phyloP scores from a whole-genome alignment of 1,139 yeast species.

The Protomyces inouyei region DNA sequence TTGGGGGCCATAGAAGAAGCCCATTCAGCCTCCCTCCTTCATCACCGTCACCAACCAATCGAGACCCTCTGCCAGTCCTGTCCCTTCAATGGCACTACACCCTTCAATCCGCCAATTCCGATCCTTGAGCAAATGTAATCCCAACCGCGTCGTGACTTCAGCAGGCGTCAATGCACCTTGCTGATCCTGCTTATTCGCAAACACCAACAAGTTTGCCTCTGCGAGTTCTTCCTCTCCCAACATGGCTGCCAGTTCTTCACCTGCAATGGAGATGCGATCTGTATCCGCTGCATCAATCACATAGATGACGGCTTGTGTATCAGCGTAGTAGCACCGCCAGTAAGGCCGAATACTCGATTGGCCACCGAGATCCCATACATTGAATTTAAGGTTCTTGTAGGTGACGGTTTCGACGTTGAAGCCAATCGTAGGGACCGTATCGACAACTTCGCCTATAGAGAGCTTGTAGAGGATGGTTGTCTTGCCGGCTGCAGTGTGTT shows the following conservation, averaged over 20 bases:
- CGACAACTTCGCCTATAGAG: conserved; percentile 25
- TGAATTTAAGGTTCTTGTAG: conserved; percentile 83
- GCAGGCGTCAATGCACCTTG: conserved; percentile 93
- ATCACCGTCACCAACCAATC: conserved; percentile 94
- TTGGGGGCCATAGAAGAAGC: not conserved
- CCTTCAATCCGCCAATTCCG: conserved; percentile 98
- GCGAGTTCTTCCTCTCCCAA: conserved; percentile 84
- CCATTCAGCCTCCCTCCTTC: conserved; percentile 49
- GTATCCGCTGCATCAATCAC: conserved; percentile 96
- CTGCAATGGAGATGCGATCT: conserved; percentile 82
- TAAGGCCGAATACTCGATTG: conserved; percentile 95
- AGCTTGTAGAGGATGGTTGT: conserved; percentile 88
- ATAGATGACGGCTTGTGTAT: conserved; percentile 50
- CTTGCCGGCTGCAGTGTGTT: conserved; percentile 57
- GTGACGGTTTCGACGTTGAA: conserved; percentile 92
- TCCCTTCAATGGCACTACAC: conserved; percentile 92
- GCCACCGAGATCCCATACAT: conserved; percentile 86
- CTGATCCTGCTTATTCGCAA: conserved; percentile 96
- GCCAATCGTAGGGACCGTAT: conserved; percentile 56
- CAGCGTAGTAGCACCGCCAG: conserved; percentile 93
- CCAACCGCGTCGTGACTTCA: conserved; percentile 83
- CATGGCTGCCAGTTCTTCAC: conserved; percentile 87
- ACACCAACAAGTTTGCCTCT: conserved; percentile 84
- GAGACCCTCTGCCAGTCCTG: conserved; percentile 72
- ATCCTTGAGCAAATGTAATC: conserved; percentile 82